Percentiles rank a stretch among this genome's conserved stretches.
Conservation (phyloP, 2,329 filamentous ascomycete species). For the Ophiognomonia clavigignenti-juglandacearum region DNA sequence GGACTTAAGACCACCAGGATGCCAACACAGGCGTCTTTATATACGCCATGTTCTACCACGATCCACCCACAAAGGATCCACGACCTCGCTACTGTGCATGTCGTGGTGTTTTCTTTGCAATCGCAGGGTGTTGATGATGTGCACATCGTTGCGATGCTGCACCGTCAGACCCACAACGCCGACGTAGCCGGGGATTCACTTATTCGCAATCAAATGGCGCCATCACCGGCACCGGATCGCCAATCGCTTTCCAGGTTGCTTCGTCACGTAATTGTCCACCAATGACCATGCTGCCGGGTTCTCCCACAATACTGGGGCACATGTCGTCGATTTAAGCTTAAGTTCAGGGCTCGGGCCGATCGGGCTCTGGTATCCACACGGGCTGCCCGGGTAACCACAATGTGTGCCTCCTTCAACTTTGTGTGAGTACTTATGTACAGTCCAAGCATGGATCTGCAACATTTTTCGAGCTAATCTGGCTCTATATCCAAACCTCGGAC, state of each 20-base stretch:
- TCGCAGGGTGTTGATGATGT: not conserved
- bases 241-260: not conserved
- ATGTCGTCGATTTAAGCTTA: too few species aligned
- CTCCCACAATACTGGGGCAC: slow-evolving; percentile 5
- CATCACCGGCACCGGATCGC: not conserved
- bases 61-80: not conserved
- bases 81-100: not conserved
- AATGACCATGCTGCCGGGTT: not conserved
- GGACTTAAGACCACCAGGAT: too few species aligned
- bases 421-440: too few species aligned
- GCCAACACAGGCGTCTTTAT: slow-evolving; percentile 2
- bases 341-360: too few species aligned
- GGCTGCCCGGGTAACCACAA: too few species aligned
- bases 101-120: not conserved
- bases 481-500: too few species aligned
- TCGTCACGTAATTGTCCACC: slow-evolving; percentile 1
- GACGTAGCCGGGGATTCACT: not conserved
- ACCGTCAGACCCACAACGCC: not conserved
- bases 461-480: too few species aligned
- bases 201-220: slow-evolving; percentile 8
- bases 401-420: too few species aligned
- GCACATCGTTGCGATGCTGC: slow-evolving; percentile 1
- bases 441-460: too few species aligned
- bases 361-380: too few species aligned
- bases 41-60: too few species aligned